These are phyloP conservation scores for Gliomastix tumulicola DNA, from an alignment of 2,329 filamentous ascomycete genomes.

Conservation along the genomic window DNA sequence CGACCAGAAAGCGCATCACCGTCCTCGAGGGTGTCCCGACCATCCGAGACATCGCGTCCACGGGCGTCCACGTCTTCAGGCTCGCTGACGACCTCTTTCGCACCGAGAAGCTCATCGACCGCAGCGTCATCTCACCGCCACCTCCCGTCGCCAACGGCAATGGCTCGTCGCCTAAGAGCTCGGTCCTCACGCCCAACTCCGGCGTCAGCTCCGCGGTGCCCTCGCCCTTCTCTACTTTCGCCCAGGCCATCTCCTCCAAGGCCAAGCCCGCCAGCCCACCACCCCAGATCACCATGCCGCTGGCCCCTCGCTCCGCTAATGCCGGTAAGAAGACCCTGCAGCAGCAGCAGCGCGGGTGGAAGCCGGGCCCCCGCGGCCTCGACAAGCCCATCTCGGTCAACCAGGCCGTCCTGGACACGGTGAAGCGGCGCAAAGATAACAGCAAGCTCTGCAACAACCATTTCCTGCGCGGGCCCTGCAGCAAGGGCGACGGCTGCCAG, in stretches of 20 bases:
- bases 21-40: constrained; percentile 47
- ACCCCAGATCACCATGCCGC: constrained; percentile 32
- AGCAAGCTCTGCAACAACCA: constrained; percentile 58
- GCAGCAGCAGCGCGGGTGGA: constrained; percentile 32
- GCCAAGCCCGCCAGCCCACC: constrained; percentile 11
- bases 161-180: constrained; percentile 11
- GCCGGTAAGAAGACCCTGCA: constrained; percentile 10
- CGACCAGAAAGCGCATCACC: constrained; percentile 34
- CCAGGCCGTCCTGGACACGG: constrained; percentile 36
- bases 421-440: constrained; percentile 47
- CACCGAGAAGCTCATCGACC: constrained; percentile 40
- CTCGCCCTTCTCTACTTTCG: constrained; percentile 1
- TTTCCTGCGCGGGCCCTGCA: constrained; percentile 50
- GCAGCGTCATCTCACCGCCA: constrained; percentile 8
- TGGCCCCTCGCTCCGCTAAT: constrained; percentile 22
- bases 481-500: constrained; percentile 44
- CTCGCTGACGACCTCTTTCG: constrained; percentile 45
- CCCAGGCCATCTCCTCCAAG: constrained; percentile 1
- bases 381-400: constrained; percentile 44
- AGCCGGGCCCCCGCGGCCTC: constrained; percentile 45
- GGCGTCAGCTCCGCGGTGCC: background rate
- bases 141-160: background rate
- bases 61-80: constrained; percentile 36
- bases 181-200: too few relatives aligned
- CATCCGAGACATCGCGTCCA: constrained; percentile 39